A percentile compares a stretch with the other conserved stretches of the same genome.
phyloP scores from a whole-genome alignment of 352 stramenopile genomes.

The Phytophthora kernoviae region DNA sequence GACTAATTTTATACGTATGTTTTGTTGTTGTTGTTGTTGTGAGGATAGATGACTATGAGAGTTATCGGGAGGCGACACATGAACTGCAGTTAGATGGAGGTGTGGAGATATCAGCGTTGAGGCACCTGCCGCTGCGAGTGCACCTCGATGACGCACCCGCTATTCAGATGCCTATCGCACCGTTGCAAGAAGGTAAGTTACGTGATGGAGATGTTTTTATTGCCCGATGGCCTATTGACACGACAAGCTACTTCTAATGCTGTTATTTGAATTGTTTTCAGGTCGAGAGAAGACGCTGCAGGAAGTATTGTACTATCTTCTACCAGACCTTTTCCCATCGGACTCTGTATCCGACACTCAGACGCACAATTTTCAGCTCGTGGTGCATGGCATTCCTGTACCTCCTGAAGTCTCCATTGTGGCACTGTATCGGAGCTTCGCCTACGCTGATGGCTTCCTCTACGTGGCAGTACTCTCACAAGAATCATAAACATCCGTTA shows the following conservation, averaged over 20 bases:
- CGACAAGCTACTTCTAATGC: no score
- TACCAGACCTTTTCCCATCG: conserved; percentile 66
- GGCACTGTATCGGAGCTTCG: conserved; percentile 65
- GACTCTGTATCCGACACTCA: background rate
- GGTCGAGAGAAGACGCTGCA: conserved; percentile 49
- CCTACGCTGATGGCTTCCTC: conserved; percentile 80
- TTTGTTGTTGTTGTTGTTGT: background rate
- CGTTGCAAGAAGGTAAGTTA: conserved; percentile 42
- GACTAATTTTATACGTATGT: background rate
- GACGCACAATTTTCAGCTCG: conserved; percentile 25
- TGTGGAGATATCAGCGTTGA: conserved; percentile 38
- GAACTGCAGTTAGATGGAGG: conserved; percentile 48
- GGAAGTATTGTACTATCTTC: conserved; percentile 58
- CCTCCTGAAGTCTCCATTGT: conserved; percentile 56
- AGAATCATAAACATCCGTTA: conserved; percentile 8
- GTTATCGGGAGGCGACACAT: conserved; percentile 56
- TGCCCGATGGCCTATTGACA: background rate
- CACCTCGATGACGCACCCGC: conserved; percentile 57
- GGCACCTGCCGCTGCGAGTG: conserved; percentile 67
- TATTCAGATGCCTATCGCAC: conserved; percentile 77
- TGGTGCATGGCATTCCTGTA: conserved; percentile 67
- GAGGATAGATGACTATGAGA: conserved; percentile 49
- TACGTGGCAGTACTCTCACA: conserved; percentile 51
- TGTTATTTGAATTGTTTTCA: conserved; percentile 5
- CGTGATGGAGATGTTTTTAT: background rate